These are phyloP conservation scores for Alternaria sp. DNA, from an alignment of 2,329 filamentous ascomycete genomes.

Conservation along the genomic window DNA sequence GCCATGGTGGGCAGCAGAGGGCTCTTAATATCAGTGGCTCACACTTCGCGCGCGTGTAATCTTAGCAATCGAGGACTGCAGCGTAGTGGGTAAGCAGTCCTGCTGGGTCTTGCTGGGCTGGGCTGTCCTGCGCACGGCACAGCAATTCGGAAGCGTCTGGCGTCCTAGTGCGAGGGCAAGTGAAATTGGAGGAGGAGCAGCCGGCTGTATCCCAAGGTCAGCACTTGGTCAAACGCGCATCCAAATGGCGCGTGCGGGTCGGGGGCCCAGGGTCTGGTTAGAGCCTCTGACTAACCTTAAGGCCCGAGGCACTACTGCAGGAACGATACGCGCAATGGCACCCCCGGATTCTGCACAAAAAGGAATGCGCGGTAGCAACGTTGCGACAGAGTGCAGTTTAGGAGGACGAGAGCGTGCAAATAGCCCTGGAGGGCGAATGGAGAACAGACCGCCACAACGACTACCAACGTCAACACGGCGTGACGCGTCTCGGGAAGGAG, in stretches of 20 bases:
- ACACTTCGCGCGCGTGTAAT: constrained; percentile 30
- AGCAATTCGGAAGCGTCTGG: constrained; percentile 3
- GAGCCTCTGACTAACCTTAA: constrained; percentile 8
- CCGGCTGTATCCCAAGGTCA: constrained; percentile 18
- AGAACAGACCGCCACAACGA: background rate
- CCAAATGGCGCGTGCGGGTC: constrained; percentile 17
- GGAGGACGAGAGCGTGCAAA: background rate
- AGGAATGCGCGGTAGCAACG: background rate
- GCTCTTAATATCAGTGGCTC: constrained; percentile 32
- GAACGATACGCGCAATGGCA: constrained; percentile 13
- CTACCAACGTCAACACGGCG: background rate
- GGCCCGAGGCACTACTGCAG: constrained; percentile 25
- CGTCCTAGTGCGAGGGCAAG: constrained; percentile 3
- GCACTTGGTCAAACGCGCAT: constrained; percentile 15
- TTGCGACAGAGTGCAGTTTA: background rate
- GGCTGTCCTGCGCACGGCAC: constrained; percentile 13
- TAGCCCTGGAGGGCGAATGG: background rate
- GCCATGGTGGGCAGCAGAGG: constrained; percentile 36
- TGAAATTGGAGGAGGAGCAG: constrained; percentile 20
- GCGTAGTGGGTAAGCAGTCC: constrained; percentile 19
- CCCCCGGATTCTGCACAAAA: constrained; percentile 10
- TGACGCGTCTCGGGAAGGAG: constrained; percentile 1
- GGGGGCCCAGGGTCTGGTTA: constrained; percentile 25
- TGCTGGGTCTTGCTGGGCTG: constrained; percentile 17
- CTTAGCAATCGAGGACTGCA: constrained; percentile 30